Percentiles rank a stretch among this genome's conserved stretches.
Conservation (phyloP, 768 basidiomycete species). For the Cystobasidium onofrii region DNA sequence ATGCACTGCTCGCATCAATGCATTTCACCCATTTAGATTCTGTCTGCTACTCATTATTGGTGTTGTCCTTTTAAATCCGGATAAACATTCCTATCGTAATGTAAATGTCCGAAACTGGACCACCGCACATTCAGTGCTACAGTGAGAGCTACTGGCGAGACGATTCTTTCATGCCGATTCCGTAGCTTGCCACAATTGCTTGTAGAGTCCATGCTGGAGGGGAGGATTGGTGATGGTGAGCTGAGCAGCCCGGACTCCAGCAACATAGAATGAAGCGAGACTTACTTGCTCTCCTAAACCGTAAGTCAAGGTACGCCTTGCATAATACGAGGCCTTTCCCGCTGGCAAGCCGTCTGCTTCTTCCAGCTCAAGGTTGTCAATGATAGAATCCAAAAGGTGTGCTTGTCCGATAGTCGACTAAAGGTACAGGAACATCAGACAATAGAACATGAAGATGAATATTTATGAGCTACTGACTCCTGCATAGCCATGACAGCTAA, state of each 20-base stretch:
- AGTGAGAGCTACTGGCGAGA: too few species aligned
- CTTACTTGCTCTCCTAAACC: slow-evolving; percentile 33
- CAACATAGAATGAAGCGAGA: not conserved
- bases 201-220: not conserved
- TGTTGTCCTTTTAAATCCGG: too few species aligned
- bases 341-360: not conserved
- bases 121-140: too few species aligned
- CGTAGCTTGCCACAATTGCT: not conserved
- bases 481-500: not conserved
- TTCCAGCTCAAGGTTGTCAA: not conserved
- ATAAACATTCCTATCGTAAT: too few species aligned
- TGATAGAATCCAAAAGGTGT: not conserved
- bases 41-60: too few species aligned
- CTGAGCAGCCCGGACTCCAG: not conserved
- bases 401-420: not conserved
- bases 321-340: slow-evolving; percentile 27
- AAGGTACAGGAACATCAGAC: not conserved
- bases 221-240: not conserved
- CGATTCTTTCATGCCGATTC: not conserved
- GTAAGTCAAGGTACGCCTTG: slow-evolving; percentile 37
- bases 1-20: too few species aligned
- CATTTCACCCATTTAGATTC: too few species aligned
- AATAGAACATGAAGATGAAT: not conserved
- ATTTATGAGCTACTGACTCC: not conserved
- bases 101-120: too few species aligned